Base-by-base conservation (phyloP, 2,329 filamentous ascomycete species). In the Fusarium sp. region DNA sequence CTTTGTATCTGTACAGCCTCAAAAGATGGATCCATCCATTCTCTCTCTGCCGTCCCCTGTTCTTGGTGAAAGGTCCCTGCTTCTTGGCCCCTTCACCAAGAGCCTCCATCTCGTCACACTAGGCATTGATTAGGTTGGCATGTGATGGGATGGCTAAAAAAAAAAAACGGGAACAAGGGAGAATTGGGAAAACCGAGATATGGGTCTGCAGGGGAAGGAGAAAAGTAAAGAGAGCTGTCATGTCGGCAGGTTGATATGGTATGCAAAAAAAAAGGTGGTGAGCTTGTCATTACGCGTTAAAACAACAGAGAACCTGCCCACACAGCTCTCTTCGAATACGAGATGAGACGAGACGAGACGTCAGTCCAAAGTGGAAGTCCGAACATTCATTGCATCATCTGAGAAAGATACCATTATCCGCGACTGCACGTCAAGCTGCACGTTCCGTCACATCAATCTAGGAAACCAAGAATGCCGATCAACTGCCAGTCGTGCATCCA, bases 401-500 rank as follows among this genome's bases (percentile, higher is more conserved):
- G 36, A 40, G 16, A 46, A 63, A 31, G 23, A 54, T 31, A 50
- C 61, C 25, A 57, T 54, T 44, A 61, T 66, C 65, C 50, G 62
- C 58, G 44, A 46, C 65, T 66, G 68, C 51, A 71, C 68, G 64
- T 70, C 68, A 70, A 56, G 40, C 55, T 20, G 68, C 68, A 70
- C 58, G 50, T 42, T 29, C 33, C 16, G 18, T 61, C 56, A 38
- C 25, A 59, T 51, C 55, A 40, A 42, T 58, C 42, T 25, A 27
- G 66, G 68, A 6, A 71, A 64, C 20, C 25, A 53, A 34, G 58
- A 34, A 13, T n/a, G 68, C 36, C 42, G 68, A 71, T 71, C 68
- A 71, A 69, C 65, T 70, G 68, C 68, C 68, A 71, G 49, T 23
- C 54, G 20, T 71, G 68, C 64, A 70, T 65, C 18, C 64, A 70